Percentiles rank a stretch among this genome's conserved stretches.
Conservation (phyloP, 108 stramenopile species). For the Bacterosira constricta region DNA sequence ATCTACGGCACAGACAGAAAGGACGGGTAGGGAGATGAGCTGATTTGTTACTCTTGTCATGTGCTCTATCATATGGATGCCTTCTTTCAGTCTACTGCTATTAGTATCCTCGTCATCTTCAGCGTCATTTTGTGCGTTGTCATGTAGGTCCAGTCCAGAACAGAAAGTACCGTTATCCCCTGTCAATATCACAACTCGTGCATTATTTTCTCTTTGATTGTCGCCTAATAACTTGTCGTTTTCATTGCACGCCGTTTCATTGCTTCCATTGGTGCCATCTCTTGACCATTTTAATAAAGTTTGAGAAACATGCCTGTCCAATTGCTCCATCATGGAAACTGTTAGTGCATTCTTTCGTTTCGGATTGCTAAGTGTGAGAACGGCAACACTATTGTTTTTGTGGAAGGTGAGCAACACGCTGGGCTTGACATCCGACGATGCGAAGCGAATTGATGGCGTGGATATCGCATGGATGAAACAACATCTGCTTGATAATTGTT, state of each 20-base stretch:
- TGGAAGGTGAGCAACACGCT: not conserved
- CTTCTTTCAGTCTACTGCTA: conserved; percentile 4
- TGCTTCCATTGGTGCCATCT: not conserved
- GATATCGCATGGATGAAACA: no score
- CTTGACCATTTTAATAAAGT: conserved; percentile 21
- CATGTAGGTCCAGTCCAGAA: conserved; percentile 42
- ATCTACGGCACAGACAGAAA: conserved; percentile 32
- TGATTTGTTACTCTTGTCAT: conserved; percentile 43
- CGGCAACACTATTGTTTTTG: conserved; percentile 17
- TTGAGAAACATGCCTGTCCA: conserved; percentile 27
- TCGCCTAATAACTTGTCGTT: not conserved
- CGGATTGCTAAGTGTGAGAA: conserved; percentile 31
- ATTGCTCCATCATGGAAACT: conserved; percentile 39
- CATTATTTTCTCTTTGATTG: not conserved
- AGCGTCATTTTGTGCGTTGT: not conserved
- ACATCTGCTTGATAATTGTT: no score
- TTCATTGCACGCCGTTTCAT: not conserved
- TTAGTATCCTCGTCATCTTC: not conserved
- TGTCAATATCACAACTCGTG: conserved; percentile 34
- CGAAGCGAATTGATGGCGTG: no score
- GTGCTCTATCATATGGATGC: conserved; percentile 20
- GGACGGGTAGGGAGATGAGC: conserved; percentile 25
- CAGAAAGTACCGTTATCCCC: conserved; percentile 42
- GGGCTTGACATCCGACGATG: no score
- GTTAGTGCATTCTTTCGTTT: conserved; percentile 43